Evolutionary conservation across 179 eudicot species (phyloP).

Genomic region (Vitellaria paradoxa): DNA sequence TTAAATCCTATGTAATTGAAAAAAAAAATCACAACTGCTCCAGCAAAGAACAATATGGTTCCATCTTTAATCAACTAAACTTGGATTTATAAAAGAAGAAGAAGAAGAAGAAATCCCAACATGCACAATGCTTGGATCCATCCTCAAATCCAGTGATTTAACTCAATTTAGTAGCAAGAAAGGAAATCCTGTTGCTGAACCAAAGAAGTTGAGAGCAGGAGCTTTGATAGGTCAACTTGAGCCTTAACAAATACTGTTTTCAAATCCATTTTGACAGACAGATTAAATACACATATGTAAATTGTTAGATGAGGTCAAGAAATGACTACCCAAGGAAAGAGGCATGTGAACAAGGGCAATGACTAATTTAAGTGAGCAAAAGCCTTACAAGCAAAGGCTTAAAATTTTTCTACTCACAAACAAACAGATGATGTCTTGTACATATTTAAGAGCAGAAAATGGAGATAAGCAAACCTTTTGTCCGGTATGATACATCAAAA

Average conservation of each 20-base stretch:
- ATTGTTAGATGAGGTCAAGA: not conserved
- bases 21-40: not conserved
- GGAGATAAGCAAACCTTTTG: not conserved
- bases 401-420: not conserved
- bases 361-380: not conserved
- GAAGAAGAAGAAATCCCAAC: too few species aligned
- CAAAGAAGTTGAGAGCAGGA: not conserved
- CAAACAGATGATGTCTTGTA: not conserved
- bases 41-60: not conserved
- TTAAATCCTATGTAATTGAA: not conserved
- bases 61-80: not conserved
- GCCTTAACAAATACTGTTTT: not conserved
- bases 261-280: not conserved
- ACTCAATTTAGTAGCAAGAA: not conserved
- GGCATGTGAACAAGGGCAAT: not conserved
- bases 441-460: not conserved
- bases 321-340: not conserved
- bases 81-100: too few species aligned
- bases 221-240: constrained; percentile 2
- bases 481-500: not conserved
- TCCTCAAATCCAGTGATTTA: not conserved
- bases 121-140: not conserved
- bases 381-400: not conserved
- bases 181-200: not conserved
- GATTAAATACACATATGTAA: not conserved